Conservation (phyloP, 2,329 filamentous ascomycete genomes). For the Colletotrichum musae region DNA sequence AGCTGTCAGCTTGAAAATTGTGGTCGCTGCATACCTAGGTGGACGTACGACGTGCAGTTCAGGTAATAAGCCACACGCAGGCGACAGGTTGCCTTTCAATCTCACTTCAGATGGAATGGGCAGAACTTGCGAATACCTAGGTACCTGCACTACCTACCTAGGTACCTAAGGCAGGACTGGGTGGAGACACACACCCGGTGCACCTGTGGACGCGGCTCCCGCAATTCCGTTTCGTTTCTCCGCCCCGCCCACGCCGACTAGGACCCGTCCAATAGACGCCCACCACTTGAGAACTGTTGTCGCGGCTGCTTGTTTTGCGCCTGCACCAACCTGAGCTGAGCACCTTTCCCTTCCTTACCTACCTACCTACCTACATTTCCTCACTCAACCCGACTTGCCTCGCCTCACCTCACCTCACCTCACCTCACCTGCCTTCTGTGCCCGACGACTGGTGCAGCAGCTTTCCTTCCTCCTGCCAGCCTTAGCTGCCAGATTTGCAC, state of each 20-base stretch:
- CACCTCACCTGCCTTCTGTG: not conserved
- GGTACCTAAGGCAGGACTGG: too few species aligned
- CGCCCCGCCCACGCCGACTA: conserved; percentile 4
- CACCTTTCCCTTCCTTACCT: conserved; percentile 2
- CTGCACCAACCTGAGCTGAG: not conserved
- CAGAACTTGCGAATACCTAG: too few species aligned
- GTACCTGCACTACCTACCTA: too few species aligned
- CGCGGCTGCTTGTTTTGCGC: not conserved
- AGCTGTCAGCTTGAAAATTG: too few species aligned
- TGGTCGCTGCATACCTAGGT: too few species aligned
- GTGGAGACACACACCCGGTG: too few species aligned
- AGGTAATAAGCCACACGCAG: too few species aligned
- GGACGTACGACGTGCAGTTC: too few species aligned
- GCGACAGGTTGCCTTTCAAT: too few species aligned
- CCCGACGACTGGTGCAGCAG: not conserved
- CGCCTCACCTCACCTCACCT: not conserved
- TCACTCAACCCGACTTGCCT: not conserved
- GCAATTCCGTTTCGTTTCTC: conserved; percentile 23
- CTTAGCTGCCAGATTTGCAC: conserved; percentile 2
- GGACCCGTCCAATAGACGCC: not conserved
- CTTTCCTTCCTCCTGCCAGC: not conserved
- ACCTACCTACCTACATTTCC: conserved; percentile 7
- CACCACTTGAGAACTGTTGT: not conserved
- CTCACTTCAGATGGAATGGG: too few species aligned
- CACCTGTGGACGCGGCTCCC: not conserved